These are phyloP conservation scores for Blastobotrys americana DNA, from an alignment of 805 yeast species.

Conservation along the genomic window DNA sequence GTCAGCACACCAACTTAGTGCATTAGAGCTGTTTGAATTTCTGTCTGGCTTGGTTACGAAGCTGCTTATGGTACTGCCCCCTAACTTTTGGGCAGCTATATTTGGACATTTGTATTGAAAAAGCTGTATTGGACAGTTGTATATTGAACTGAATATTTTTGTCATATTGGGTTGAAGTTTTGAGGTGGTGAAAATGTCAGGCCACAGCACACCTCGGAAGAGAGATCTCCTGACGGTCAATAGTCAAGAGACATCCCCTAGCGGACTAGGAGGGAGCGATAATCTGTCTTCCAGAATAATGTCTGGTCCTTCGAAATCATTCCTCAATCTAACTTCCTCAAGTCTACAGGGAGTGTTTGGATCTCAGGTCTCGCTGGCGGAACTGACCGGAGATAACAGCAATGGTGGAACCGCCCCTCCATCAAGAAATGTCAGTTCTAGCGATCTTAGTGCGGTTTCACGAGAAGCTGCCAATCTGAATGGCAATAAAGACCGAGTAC, in stretches of 20 bases:
- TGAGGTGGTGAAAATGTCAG: too few relatives aligned
- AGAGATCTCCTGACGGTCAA: not conserved
- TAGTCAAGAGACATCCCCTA: not conserved
- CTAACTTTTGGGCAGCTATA: too few relatives aligned
- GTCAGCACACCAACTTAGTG: too few relatives aligned
- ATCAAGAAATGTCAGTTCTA: not conserved
- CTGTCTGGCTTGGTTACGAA: too few relatives aligned
- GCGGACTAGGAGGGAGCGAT: not conserved
- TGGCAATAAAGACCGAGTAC: not conserved
- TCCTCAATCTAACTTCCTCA: slow-evolving; percentile 24
- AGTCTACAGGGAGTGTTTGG: slow-evolving; percentile 35
- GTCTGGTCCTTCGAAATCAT: slow-evolving; percentile 15
- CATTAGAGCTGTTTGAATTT: too few relatives aligned
- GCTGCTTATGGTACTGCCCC: too few relatives aligned
- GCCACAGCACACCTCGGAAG: not conserved
- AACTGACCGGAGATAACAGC: slow-evolving; percentile 28
- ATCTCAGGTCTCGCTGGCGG: slow-evolving; percentile 32
- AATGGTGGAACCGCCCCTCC: slow-evolving; percentile 1
- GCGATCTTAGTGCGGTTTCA: not conserved
- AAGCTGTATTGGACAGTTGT: too few relatives aligned
- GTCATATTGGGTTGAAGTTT: too few relatives aligned
- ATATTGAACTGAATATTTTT: too few relatives aligned
- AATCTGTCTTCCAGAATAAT: not conserved
- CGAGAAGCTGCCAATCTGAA: not conserved
- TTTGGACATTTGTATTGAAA: too few relatives aligned